phyloP scores from a whole-genome alignment of 176 grass and related monocot species.

The Tuctoria greenei region DNA sequence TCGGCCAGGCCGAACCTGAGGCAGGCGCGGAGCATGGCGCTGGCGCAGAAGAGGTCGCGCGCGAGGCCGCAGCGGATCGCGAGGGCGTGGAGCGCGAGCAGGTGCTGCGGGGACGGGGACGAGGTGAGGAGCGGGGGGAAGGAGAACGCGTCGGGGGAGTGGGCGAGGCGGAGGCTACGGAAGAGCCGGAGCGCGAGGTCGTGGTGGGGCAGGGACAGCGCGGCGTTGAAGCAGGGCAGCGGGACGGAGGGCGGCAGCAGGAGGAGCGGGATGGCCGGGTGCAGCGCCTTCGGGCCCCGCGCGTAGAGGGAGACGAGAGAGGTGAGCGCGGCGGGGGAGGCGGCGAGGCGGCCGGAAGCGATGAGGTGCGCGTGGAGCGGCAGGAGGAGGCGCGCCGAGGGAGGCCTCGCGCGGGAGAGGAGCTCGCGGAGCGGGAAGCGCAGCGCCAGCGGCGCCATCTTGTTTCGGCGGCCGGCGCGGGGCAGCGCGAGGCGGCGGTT shows the following conservation, averaged over 20 bases:
- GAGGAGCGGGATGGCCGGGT: constrained; percentile 28
- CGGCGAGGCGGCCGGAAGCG: constrained; percentile 43
- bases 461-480: not conserved
- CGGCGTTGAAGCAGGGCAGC: constrained; percentile 64
- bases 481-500: not conserved
- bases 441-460: constrained; percentile 45
- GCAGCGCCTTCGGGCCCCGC: constrained; percentile 29
- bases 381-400: constrained; percentile 26
- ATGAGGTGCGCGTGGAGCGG: constrained; percentile 52
- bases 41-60: constrained; percentile 53
- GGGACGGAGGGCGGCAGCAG: constrained; percentile 18
- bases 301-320: constrained; percentile 56
- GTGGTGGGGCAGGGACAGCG: constrained; percentile 50
- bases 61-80: constrained; percentile 40
- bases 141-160: constrained; percentile 51
- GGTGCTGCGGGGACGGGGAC: not conserved
- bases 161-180: constrained; percentile 35
- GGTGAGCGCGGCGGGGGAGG: constrained; percentile 36
- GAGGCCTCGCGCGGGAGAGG: not conserved
- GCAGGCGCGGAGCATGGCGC: constrained; percentile 42
- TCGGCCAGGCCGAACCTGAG: constrained; percentile 46
- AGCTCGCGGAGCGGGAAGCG: constrained; percentile 30
- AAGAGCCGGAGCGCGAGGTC: constrained; percentile 50
- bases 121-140: constrained; percentile 40
- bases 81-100: constrained; percentile 48